A percentile compares a stretch with the other conserved stretches of the same genome.
These are phyloP conservation scores for Pichia sp. DNA, from an alignment of 1,139 yeast species.

Conservation along the genomic window DNA sequence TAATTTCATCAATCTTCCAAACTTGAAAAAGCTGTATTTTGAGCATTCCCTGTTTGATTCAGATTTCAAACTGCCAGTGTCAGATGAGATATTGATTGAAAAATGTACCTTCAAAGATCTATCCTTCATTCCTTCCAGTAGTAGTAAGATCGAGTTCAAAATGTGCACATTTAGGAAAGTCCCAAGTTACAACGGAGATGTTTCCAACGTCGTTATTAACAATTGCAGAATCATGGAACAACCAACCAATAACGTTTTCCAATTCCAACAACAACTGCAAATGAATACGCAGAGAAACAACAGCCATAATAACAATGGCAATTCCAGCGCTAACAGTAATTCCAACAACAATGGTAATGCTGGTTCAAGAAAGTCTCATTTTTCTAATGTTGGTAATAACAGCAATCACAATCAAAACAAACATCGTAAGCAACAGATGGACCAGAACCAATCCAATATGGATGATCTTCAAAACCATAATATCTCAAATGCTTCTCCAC, in stretches of 20 bases:
- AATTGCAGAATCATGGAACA: slow-evolving; percentile 31
- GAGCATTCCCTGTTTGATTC: slow-evolving; percentile 31
- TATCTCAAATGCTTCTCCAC: not conserved
- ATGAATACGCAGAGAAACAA: slow-evolving; percentile 4
- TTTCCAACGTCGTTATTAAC: slow-evolving; percentile 26
- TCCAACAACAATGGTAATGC: not conserved
- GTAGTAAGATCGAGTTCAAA: slow-evolving; percentile 27
- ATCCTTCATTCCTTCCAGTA: slow-evolving; percentile 21
- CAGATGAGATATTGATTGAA: slow-evolving; percentile 28
- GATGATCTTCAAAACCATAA: not conserved
- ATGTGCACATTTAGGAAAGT: slow-evolving; percentile 31
- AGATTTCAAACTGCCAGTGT: slow-evolving; percentile 27
- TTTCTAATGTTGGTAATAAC: not conserved
- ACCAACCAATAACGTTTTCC: slow-evolving; percentile 25
- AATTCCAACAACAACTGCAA: slow-evolving; percentile 25
- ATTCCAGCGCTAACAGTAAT: not conserved
- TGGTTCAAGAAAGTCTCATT: not conserved
- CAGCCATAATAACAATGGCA: slow-evolving; percentile 1
- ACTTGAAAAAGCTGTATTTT: slow-evolving; percentile 26
- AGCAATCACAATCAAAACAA: slow-evolving; percentile 9
- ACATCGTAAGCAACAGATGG: slow-evolving; percentile 8
- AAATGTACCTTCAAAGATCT: slow-evolving; percentile 31
- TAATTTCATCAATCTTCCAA: slow-evolving; percentile 25
- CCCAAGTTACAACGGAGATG: slow-evolving; percentile 27
- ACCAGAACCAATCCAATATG: not conserved